Base-by-base conservation (phyloP, 1,139 yeast genomes). In the Lodderomyces metapsilosis region DNA sequence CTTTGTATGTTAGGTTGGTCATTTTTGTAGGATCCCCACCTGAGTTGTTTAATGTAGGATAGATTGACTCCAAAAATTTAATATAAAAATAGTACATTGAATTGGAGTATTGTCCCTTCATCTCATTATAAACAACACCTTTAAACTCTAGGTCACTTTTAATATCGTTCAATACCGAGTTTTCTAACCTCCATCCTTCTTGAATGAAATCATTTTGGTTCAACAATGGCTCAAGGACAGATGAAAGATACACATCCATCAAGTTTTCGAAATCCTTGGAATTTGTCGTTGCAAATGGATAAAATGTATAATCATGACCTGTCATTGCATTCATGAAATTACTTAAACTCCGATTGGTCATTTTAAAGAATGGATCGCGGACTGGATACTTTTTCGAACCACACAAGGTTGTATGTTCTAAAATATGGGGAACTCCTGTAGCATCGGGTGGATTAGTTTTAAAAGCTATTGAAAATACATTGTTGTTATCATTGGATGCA, bases 261-360 rank as follows among this genome's bases (percentile, higher is more conserved):
- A 92, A 72, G 56, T 92, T 94, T 31, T 76, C 76, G 60, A 78
- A 92, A 60, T 92, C 99, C 45, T 78, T 79, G 34, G 66, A 63
- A 58, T 92, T 92, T 4, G 98, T 91, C 2, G 98, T 92, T 18
- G 98, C 89, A 71, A 92, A 92, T 4, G 99, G 98, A 55, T 87
- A 92, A 61, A 83, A 91, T 0, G 98, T 92, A 57, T 88, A 89
- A 62, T 92, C 98, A 52, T 87, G 91, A 13, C 96, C 98, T 0
- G 99, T 92, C 96, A 92, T 88, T 11, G 99, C 99, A 60, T 92
- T 92, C 99, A 92, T 92, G 63, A 89, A 92, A 61, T 88, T 92
- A 32, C 97, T 84, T 54, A 92, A 68, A 2, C 77, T 76, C 52
- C 98, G 69, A 58, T 91, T 92, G 44, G 92, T 72, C 98, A 92